A percentile compares a stretch with the other conserved stretches of the same genome.
These are phyloP conservation scores for Claviceps maximensis DNA, from an alignment of 2,329 filamentous ascomycete genomes.

Conservation along the genomic window DNA sequence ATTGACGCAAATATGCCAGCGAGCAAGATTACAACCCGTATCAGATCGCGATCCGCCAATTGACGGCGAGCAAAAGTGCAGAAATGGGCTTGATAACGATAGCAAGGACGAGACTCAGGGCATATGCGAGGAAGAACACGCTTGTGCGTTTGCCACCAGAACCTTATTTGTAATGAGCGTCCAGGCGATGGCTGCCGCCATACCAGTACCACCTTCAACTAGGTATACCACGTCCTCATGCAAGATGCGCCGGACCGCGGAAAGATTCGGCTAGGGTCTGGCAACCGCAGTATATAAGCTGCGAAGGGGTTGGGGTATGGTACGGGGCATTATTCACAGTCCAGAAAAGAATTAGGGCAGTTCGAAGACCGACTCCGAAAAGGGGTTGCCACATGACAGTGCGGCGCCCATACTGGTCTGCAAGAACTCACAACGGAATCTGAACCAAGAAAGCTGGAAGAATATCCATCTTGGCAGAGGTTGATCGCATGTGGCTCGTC, in stretches of 20 bases:
- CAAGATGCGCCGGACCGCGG: slow-evolving; percentile 24
- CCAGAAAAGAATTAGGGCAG: slow-evolving; percentile 17
- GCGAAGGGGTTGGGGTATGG: not conserved
- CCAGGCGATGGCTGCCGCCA: slow-evolving; percentile 30
- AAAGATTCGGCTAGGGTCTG: slow-evolving; percentile 9
- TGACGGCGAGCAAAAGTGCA: slow-evolving; percentile 24
- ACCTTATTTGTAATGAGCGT: slow-evolving; percentile 32
- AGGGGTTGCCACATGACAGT: slow-evolving; percentile 26
- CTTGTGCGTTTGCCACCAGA: slow-evolving; percentile 24
- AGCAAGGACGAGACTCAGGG: slow-evolving; percentile 24
- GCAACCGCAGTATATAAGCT: not conserved
- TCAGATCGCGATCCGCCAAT: slow-evolving; percentile 28
- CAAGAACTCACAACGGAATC: slow-evolving; percentile 33
- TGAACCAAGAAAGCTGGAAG: slow-evolving; percentile 25
- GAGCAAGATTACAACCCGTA: slow-evolving; percentile 17
- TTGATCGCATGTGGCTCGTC: not conserved
- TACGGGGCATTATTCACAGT: slow-evolving; percentile 13
- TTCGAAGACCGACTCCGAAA: slow-evolving; percentile 17
- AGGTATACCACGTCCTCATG: slow-evolving; percentile 21
- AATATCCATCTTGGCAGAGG: not conserved
- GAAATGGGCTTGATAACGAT: slow-evolving; percentile 27
- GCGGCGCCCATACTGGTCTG: slow-evolving; percentile 32
- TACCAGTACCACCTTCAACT: slow-evolving; percentile 27
- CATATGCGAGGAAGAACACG: slow-evolving; percentile 27
- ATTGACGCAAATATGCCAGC: slow-evolving; percentile 17